Evolutionary conservation across 2,329 filamentous ascomycete genomes (phyloP).

Genomic region (Ramularia collo-cygni): DNA sequence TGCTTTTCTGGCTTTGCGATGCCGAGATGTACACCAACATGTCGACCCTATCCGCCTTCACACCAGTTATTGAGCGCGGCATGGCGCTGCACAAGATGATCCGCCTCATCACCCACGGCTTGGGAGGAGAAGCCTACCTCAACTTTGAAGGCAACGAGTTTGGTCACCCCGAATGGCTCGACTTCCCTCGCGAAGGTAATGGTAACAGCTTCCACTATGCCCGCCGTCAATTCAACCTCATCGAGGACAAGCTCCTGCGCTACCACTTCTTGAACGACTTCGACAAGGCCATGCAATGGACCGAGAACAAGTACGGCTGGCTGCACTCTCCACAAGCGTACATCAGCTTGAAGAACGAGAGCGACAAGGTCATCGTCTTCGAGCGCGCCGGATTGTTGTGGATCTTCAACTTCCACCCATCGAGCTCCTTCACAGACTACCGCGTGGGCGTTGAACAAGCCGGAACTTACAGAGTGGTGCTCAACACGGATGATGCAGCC

Average conservation of each 20-base stretch:
- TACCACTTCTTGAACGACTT: constrained; percentile 93
- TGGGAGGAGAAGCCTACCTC: constrained; percentile 93
- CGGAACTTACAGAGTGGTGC: constrained; percentile 79
- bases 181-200: constrained; percentile 82
- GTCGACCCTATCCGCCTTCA: constrained; percentile 78
- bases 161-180: constrained; percentile 96
- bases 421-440: constrained; percentile 82
- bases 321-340: constrained; percentile 78
- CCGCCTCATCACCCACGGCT: constrained; percentile 78
- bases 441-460: constrained; percentile 77
- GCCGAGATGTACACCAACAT: constrained; percentile 97
- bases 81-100: constrained; percentile 97
- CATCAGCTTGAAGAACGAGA: constrained; percentile 87
- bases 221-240: constrained; percentile 84
- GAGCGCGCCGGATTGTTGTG: constrained; percentile 86
- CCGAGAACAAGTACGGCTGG: constrained; percentile 88
- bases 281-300: constrained; percentile 82
- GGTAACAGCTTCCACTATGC: constrained; percentile 35
- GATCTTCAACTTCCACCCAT: constrained; percentile 93
- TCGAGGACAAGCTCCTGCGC: constrained; percentile 75
- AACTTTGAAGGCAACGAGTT: constrained; percentile 99
- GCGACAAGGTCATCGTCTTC: constrained; percentile 91
- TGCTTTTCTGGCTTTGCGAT: constrained; percentile 98
- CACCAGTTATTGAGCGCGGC: constrained; percentile 80
- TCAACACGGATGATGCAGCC: constrained; percentile 70